Base-by-base conservation (phyloP, 2,329 filamentous ascomycete species). In the Cladorrhinum sp. region DNA sequence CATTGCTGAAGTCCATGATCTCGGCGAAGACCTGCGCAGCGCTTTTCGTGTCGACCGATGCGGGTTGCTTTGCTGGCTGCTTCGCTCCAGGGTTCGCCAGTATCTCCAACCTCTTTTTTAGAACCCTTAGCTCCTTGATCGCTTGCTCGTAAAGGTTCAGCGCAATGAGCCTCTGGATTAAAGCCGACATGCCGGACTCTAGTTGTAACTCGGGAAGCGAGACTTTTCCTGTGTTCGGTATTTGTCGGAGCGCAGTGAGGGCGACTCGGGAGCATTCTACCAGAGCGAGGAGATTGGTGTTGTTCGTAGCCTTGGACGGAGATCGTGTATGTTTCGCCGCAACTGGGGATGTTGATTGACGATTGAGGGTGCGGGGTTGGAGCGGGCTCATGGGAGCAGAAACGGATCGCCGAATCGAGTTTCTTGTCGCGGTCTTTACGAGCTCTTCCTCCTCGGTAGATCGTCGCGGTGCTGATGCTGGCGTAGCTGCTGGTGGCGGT, bases 181-280 rank as follows among this genome's bases (percentile, higher is more conserved):
- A 80, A 0, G 87, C 85, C 16, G 88, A 83, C 80, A 91, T 89
- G 58, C 89, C 90, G 62, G 80, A 86, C 70, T 93, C 90, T 3
- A 93, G 73, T 69, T 93, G 89, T 42, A 90, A 75, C 50, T 83
- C 80, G 1, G 85, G 81, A n/a, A 87, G 76, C 9, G 81, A 75
- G 9, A 85, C 75, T 8, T 81, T 78, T 5, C 82, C 75, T 1
- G 81, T 75, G 24, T 81, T 77, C 55, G 89, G 83, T 23, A 86
- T 69, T 26, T 80, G 78, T 55, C 87, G 80, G 42, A 93, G 76
- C 55, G 84, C 86, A 6, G 81, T 76, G 68, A 93, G 91, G 1
- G 87, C 88, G 26, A 84, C 73, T 9, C 88, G 82, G 6, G 87
- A 83, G 68, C 90, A 92, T 74, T 92, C 89, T 12, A 87, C 86